A percentile compares a stretch with the other conserved stretches of the same genome.
Conservation (phyloP, 805 yeast species). For the Teunomyces stri region DNA sequence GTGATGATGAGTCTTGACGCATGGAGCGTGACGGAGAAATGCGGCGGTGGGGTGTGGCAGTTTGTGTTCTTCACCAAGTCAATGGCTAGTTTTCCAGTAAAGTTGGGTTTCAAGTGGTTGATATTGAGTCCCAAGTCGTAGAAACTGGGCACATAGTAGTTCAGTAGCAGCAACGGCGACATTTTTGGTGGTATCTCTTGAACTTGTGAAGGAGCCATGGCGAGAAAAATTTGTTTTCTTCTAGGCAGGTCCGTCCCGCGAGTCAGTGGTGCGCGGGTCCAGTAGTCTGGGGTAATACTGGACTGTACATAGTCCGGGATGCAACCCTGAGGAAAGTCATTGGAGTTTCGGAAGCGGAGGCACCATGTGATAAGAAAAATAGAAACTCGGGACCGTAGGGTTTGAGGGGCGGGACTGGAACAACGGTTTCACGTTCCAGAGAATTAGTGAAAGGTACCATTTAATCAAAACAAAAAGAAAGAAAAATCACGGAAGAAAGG, state of each 20-base stretch:
- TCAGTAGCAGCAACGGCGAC: constrained; percentile 22
- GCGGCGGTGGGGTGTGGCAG: constrained; percentile 8
- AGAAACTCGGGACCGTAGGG: not conserved
- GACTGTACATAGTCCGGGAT: not conserved
- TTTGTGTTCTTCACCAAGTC: constrained; percentile 25
- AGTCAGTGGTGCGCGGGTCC: not conserved
- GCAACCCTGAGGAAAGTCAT: not conserved
- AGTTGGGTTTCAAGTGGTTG: constrained; percentile 47
- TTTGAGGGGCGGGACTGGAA: not conserved
- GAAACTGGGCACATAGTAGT: constrained; percentile 32
- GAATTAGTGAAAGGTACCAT: not conserved
- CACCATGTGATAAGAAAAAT: not conserved
- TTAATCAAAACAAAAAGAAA: not conserved
- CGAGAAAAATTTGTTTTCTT: not conserved
- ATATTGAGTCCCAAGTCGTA: constrained; percentile 40
- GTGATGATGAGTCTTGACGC: constrained; percentile 42
- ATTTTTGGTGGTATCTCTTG: too few species aligned
- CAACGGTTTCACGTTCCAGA: not conserved
- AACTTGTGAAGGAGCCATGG: not conserved
- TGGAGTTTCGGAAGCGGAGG: not conserved
- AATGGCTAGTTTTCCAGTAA: constrained; percentile 40
- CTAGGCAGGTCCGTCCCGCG: not conserved
- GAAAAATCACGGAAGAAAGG: not conserved
- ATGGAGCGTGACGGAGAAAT: constrained; percentile 32
- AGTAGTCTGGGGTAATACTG: not conserved